Evolutionary conservation across 768 basidiomycete species (phyloP).

Genomic region (Leccinellum luteum): DNA sequence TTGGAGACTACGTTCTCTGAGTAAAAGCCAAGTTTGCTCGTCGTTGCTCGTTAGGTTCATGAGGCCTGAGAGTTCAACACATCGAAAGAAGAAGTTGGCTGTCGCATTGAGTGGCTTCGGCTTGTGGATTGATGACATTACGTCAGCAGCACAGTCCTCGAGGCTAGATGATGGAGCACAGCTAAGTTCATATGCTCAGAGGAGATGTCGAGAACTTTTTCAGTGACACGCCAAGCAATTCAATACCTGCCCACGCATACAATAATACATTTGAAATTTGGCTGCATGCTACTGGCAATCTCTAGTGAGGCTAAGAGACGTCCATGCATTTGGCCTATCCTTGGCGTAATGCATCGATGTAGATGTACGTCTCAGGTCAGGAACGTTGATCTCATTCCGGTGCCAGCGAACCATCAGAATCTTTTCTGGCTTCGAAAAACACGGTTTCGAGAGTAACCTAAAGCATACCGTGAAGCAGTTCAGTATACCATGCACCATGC

Average conservation of each 20-base stretch:
- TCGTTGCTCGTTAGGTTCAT: constrained; percentile 23
- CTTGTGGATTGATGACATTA: constrained; percentile 2
- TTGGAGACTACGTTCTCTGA: constrained; percentile 46
- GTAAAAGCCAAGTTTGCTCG: constrained; percentile 43
- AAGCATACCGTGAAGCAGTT: background rate
- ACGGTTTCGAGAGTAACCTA: background rate
- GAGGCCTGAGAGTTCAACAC: constrained; percentile 8
- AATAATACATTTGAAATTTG: background rate
- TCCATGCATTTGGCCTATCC: background rate
- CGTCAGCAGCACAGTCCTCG: constrained; percentile 16
- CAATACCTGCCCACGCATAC: background rate
- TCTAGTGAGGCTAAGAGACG: too few relatives aligned
- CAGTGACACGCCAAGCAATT: background rate
- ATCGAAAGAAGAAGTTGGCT: background rate
- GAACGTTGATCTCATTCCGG: background rate
- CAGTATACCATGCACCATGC: background rate
- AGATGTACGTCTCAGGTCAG: background rate
- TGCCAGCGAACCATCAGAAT: background rate
- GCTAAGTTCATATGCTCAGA: background rate
- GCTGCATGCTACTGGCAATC: too few relatives aligned
- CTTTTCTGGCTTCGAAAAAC: background rate
- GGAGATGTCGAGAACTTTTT: background rate
- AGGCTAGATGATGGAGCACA: background rate
- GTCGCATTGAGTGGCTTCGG: background rate
- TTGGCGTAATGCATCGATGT: background rate